These are phyloP conservation scores for Phlebiopsis flavidoalba DNA, from an alignment of 768 basidiomycete species.

Conservation along the genomic window DNA sequence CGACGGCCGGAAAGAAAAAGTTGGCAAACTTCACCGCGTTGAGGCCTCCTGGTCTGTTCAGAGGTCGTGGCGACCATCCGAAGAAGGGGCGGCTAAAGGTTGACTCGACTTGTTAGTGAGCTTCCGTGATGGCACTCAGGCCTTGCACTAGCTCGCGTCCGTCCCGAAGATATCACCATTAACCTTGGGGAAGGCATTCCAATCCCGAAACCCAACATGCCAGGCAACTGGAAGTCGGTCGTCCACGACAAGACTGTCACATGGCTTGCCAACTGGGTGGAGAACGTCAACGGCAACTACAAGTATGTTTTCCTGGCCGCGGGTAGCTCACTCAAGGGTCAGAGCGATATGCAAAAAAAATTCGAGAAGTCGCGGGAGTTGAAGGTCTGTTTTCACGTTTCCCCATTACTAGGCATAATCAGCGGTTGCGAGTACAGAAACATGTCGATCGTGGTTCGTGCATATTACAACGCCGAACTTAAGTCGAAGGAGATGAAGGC, in stretches of 20 bases:
- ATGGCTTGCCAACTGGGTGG: slow-evolving; percentile 98
- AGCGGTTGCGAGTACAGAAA: slow-evolving; percentile 41
- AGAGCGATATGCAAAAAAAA: slow-evolving; percentile 97
- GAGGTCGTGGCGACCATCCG: slow-evolving; percentile 97
- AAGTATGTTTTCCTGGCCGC: slow-evolving; percentile 99
- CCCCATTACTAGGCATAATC: slow-evolving; percentile 2
- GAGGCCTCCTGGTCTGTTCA: slow-evolving; percentile 98
- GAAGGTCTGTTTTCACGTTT: slow-evolving; percentile 54
- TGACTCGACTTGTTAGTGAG: slow-evolving; percentile 22
- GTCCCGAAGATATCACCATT: slow-evolving; percentile 92
- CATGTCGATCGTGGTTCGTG: slow-evolving; percentile 88
- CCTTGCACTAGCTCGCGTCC: slow-evolving; percentile 63
- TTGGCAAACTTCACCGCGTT: slow-evolving; percentile 96
- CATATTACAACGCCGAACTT: slow-evolving; percentile 81
- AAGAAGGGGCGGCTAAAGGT: slow-evolving; percentile 96
- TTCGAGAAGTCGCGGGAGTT: slow-evolving; percentile 97
- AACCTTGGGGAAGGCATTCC: slow-evolving; percentile 81
- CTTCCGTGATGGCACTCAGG: background rate
- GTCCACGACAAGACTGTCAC: slow-evolving; percentile 95
- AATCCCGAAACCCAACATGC: slow-evolving; percentile 83
- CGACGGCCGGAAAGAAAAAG: slow-evolving; percentile 95
- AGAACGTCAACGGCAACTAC: slow-evolving; percentile 92
- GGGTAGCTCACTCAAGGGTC: slow-evolving; percentile 96
- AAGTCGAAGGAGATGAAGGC: slow-evolving; percentile 91
- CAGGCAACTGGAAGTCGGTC: slow-evolving; percentile 87